These are phyloP conservation scores for Mycosphaerelloides madeirae DNA, from an alignment of 2,329 filamentous ascomycete species.

Conservation along the genomic window DNA sequence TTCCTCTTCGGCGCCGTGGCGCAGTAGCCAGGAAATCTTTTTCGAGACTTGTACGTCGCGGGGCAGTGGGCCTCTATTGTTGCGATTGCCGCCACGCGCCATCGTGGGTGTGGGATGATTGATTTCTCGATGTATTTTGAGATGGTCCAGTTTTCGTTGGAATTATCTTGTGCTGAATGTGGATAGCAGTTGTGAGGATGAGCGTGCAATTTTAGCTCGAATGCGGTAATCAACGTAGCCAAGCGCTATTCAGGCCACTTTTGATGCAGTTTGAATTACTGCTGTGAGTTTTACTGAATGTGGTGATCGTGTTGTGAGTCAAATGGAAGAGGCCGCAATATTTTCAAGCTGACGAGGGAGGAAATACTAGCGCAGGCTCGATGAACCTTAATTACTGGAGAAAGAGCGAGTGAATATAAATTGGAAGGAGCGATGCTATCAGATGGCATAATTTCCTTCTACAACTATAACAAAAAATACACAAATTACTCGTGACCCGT, in stretches of 20 bases:
- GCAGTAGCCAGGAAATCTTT: conserved; percentile 47
- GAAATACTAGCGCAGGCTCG: no score
- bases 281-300: no score
- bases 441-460: no score
- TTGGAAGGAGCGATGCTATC: no score
- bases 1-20: conserved; percentile 59
- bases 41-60: conserved; percentile 31
- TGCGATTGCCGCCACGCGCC: conserved; percentile 8
- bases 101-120: conserved; percentile 1
- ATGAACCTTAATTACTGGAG: no score
- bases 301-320: not conserved
- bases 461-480: not conserved
- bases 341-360: not conserved
- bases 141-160: not conserved
- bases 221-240: not conserved
- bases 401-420: no score
- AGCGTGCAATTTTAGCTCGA: not conserved
- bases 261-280: no score
- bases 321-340: not conserved
- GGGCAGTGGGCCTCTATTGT: conserved; percentile 14
- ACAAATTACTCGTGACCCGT: not conserved
- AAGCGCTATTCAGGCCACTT: no score
- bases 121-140: not conserved
- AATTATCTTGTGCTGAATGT: not conserved
- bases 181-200: no score